Evolutionary conservation across 441 rosid genomes (phyloP), one percentile per base, ranked within the genome.

Genomic region (Aleurites moluccanus): DNA sequence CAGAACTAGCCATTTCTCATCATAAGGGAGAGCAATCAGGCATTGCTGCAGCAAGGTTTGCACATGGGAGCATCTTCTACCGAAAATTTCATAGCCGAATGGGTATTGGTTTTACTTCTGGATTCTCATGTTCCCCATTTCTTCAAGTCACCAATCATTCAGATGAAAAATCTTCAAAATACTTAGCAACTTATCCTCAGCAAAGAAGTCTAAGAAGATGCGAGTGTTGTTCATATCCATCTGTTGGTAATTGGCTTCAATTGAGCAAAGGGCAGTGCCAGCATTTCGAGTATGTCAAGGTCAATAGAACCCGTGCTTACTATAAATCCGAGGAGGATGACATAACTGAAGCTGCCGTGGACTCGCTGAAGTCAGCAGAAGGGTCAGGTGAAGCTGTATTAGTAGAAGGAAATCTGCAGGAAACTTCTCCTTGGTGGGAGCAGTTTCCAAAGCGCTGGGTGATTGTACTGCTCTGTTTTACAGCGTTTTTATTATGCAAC

Each of bases 381-480:
- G 87, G 83, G 25, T 80, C 90, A 61, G 77, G 82, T 71, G 95
- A 91, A 74, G 91, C 86, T 69, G 72, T 86, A 78, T 79, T 89
- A 55, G 83, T 83, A 45, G 90, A 82, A 59, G 86, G 87, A 45
- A 85, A 77, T 78, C 73, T 72, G 27, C 85, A 82, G 72, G 84
- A 79, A 79, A 73, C 88, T 28, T 78, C 88, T 67, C 85, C 93
- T 23, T 93, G 96, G 97, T 90, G 91, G 96, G 82, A 88, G 72
- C 85, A 84, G 80, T 90, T 96, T 79, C 99, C 98, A 15, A 89
- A 88, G 84, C 90, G 98, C 42, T 96, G 97, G 97, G 88, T 86
- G 80, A 86, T 96, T 33, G 99, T 96, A 44, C 82, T 96, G 50
- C 90, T 96, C 73, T 96, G 98, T 85, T 96, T 96, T 76, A 38